phyloP scores from a whole-genome alignment of 805 yeast species.

The Starmera pachycereana region DNA sequence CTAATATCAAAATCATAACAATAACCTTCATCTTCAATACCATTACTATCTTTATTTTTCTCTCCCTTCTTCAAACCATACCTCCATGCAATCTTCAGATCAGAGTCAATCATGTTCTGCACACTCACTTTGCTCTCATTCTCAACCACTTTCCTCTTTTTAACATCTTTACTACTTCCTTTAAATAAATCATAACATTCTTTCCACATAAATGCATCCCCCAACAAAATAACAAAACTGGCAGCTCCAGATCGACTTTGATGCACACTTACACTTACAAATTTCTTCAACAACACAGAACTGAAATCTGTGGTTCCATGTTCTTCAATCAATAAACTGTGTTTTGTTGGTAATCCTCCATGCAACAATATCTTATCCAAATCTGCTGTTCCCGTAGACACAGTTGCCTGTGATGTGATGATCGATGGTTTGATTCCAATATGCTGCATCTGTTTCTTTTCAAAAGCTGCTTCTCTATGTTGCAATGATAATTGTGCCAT shows the following conservation, averaged over 20 bases:
- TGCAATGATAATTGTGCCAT: slow-evolving; percentile 4
- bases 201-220: slow-evolving; percentile 40
- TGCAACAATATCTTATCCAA: slow-evolving; percentile 69
- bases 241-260: slow-evolving; percentile 44
- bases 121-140: slow-evolving; percentile 60
- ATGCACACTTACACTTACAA: slow-evolving; percentile 66
- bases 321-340: slow-evolving; percentile 65
- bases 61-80: slow-evolving; percentile 45
- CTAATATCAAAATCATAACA: slow-evolving; percentile 70
- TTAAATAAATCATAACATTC: slow-evolving; percentile 71
- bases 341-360: slow-evolving; percentile 78
- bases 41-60: slow-evolving; percentile 11
- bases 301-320: slow-evolving; percentile 83
- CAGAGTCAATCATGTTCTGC: slow-evolving; percentile 43
- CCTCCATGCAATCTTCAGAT: slow-evolving; percentile 90
- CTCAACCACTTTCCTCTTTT: slow-evolving; percentile 43
- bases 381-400: slow-evolving; percentile 73
- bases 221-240: slow-evolving; percentile 57
- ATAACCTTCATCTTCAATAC: slow-evolving; percentile 29
- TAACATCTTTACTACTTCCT: slow-evolving; percentile 57
- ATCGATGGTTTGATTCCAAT: slow-evolving; percentile 68
- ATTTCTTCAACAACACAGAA: slow-evolving; percentile 55
- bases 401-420: slow-evolving; percentile 60
- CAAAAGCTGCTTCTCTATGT: no score
- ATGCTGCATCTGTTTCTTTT: slow-evolving; percentile 13